Evolutionary conservation across 2,329 filamentous ascomycete genomes (phyloP).

Genomic region (Fusarium torreyae): DNA sequence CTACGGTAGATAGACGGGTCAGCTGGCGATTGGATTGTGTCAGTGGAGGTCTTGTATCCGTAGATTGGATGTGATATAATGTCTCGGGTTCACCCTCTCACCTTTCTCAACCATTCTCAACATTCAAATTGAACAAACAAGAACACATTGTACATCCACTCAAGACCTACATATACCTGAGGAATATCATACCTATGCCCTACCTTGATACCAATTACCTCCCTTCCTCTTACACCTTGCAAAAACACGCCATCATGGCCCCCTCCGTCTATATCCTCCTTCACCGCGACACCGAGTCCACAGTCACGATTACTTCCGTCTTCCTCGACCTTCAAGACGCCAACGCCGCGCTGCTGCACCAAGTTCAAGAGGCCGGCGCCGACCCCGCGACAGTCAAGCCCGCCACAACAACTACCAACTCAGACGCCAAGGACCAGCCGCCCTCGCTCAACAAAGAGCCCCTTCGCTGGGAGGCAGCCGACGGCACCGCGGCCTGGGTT

Average conservation of each 20-base stretch:
- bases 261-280: slow-evolving; percentile 55
- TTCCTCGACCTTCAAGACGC: slow-evolving; percentile 55
- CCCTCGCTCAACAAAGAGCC: slow-evolving; percentile 47
- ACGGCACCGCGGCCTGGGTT: slow-evolving; percentile 57
- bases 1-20: slow-evolving; percentile 17
- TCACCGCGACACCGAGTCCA: slow-evolving; percentile 49
- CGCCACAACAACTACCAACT: slow-evolving; percentile 16
- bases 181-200: slow-evolving; percentile 18
- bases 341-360: slow-evolving; percentile 53
- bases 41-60: slow-evolving; percentile 27
- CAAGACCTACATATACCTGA: slow-evolving; percentile 1
- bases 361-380: slow-evolving; percentile 50
- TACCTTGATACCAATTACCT: slow-evolving; percentile 24
- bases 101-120: slow-evolving; percentile 6
- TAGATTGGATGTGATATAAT: slow-evolving; percentile 40
- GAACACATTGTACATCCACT: background rate
- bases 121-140: slow-evolving; percentile 6
- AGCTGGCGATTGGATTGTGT: slow-evolving; percentile 38
- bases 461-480: slow-evolving; percentile 55
- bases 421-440: slow-evolving; percentile 15
- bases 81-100: slow-evolving; percentile 27
- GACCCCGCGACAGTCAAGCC: slow-evolving; percentile 37
- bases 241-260: slow-evolving; percentile 42
- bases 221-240: slow-evolving; percentile 17
- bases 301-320: slow-evolving; percentile 51